Percentiles rank a stretch among this genome's conserved stretches.
These are phyloP conservation scores for Bipolaris victoriae DNA, from an alignment of 2,329 filamentous ascomycete genomes.

Conservation along the genomic window DNA sequence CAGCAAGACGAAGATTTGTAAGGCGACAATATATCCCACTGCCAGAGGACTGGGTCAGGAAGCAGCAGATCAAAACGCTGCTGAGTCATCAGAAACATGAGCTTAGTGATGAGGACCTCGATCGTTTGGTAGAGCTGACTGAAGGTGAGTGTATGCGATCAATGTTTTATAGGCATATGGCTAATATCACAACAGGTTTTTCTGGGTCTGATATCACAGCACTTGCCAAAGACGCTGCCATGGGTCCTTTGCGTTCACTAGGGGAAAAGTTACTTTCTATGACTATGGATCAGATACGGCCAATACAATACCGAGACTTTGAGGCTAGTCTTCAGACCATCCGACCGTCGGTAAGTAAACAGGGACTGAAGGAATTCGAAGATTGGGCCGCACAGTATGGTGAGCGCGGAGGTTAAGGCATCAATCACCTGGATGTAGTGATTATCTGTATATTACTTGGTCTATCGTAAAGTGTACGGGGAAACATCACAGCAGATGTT, in stretches of 20 bases:
- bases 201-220: conserved; percentile 97
- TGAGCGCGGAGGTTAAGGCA: conserved; percentile 75
- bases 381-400: conserved; percentile 95
- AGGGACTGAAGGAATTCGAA: conserved; percentile 87
- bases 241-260: conserved; percentile 89
- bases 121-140: conserved; percentile 76
- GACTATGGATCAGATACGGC: conserved; percentile 90
- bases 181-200: conserved; percentile 69
- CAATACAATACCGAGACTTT: conserved; percentile 85
- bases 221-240: conserved; percentile 94
- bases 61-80: conserved; percentile 77
- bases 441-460: background rate
- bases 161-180: background rate
- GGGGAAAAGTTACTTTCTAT: conserved; percentile 90
- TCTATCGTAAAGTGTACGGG: background rate
- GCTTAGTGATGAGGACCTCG: conserved; percentile 73
- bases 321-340: conserved; percentile 82
- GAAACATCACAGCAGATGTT: background rate
- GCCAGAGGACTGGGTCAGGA: conserved; percentile 82
- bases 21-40: conserved; percentile 94
- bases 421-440: background rate
- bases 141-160: conserved; percentile 66
- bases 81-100: conserved; percentile 87
- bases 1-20: conserved; percentile 87
- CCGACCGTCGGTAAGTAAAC: conserved; percentile 83